Evolutionary conservation across 352 stramenopile genomes (phyloP).

Genomic region (Pythium rishiriense): DNA sequence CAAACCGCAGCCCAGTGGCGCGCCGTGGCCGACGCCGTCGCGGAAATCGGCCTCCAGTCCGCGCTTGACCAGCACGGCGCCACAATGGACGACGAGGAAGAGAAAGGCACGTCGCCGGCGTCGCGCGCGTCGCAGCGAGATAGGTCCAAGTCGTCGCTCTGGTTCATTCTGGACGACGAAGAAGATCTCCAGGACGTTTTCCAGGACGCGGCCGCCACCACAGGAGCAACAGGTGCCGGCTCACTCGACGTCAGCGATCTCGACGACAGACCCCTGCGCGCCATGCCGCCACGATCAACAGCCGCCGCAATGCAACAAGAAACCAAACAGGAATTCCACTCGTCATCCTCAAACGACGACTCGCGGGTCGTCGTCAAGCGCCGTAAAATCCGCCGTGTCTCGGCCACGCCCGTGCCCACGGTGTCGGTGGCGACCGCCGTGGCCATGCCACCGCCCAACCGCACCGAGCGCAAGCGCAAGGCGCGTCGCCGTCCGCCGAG

Average conservation of each 20-base stretch:
- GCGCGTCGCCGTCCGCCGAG: slow-evolving; percentile 48
- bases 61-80: slow-evolving; percentile 2
- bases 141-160: slow-evolving; percentile 59
- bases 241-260: background rate
- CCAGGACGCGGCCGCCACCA: slow-evolving; percentile 2
- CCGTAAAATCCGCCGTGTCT: slow-evolving; percentile 1
- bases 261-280: slow-evolving; percentile 14
- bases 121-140: slow-evolving; percentile 5
- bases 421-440: background rate
- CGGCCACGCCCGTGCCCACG: slow-evolving; percentile 5
- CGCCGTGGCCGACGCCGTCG: slow-evolving; percentile 25
- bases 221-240: background rate
- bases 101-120: slow-evolving; percentile 15
- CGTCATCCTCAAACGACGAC: slow-evolving; percentile 4
- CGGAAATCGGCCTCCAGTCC: slow-evolving; percentile 21
- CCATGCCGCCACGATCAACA: background rate
- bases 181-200: slow-evolving; percentile 11
- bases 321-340: background rate
- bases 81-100: slow-evolving; percentile 8
- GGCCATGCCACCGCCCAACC: slow-evolving; percentile 24
- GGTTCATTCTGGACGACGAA: slow-evolving; percentile 70
- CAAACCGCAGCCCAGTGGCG: slow-evolving; percentile 17
- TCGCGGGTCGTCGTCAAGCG: slow-evolving; percentile 4
- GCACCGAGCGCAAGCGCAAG: slow-evolving; percentile 50
- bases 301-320: background rate